phyloP scores from a whole-genome alignment of 495 filamentous ascomycete genomes.

The Podospora fimiseda region DNA sequence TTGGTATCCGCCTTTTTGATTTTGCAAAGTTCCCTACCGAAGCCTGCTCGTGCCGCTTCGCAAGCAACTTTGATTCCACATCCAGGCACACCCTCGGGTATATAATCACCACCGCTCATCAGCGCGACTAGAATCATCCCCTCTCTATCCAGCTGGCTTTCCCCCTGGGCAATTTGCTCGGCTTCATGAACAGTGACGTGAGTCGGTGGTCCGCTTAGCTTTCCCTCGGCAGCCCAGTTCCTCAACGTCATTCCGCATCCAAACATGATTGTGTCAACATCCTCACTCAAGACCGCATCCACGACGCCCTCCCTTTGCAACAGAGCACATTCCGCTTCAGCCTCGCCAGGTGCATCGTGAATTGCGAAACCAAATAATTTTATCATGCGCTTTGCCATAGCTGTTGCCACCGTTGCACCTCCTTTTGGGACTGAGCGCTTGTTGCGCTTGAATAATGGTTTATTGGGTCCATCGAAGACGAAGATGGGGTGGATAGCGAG shows the following conservation, averaged over 20 bases:
- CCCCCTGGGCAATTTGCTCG: slow-evolving; percentile 43
- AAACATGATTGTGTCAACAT: slow-evolving; percentile 98
- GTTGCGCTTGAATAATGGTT: slow-evolving; percentile 86
- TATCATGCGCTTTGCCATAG: slow-evolving; percentile 72
- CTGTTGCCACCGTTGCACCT: slow-evolving; percentile 43
- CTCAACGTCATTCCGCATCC: slow-evolving; percentile 71
- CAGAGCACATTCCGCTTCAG: slow-evolving; percentile 91
- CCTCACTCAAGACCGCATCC: slow-evolving; percentile 92
- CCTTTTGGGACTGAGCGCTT: slow-evolving; percentile 48
- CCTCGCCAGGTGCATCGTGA: slow-evolving; percentile 89
- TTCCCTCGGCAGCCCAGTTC: slow-evolving; percentile 75
- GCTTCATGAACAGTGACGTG: slow-evolving; percentile 76
- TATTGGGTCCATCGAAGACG: slow-evolving; percentile 88
- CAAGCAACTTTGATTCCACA: slow-evolving; percentile 84
- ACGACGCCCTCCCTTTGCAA: slow-evolving; percentile 80
- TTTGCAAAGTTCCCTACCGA: slow-evolving; percentile 69
- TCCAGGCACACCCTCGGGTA: slow-evolving; percentile 79
- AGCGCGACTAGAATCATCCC: slow-evolving; percentile 94
- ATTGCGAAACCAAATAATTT: slow-evolving; percentile 77
- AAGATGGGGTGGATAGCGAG: slow-evolving; percentile 84
- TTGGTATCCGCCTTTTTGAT: slow-evolving; percentile 44
- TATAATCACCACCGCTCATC: slow-evolving; percentile 94
- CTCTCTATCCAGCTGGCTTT: slow-evolving; percentile 60
- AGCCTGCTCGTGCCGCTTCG: slow-evolving; percentile 84
- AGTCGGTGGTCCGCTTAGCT: slow-evolving; percentile 61